Percentiles rank a stretch among this genome's conserved stretches.
phyloP scores from a whole-genome alignment of 2,329 filamentous ascomycete genomes.

The Sporothrix humicola region DNA sequence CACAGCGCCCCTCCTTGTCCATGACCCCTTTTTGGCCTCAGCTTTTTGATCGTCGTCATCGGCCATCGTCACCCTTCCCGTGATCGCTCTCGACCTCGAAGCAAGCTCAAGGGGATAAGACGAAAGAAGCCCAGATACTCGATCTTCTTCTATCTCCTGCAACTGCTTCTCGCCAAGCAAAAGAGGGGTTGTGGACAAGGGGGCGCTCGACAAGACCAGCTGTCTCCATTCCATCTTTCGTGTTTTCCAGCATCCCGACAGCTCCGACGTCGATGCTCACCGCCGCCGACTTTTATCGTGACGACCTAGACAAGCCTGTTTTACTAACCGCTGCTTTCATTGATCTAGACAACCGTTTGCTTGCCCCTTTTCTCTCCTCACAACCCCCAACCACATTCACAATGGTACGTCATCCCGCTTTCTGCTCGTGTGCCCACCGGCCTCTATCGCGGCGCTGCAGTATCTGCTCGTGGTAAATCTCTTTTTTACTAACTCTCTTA shows the following conservation, averaged over 20 bases:
- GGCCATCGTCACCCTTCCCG: background rate
- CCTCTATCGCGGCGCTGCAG: background rate
- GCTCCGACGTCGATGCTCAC: background rate
- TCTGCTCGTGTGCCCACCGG: constrained; percentile 29
- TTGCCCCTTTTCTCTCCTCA: background rate
- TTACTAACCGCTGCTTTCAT: background rate
- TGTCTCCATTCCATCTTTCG: background rate
- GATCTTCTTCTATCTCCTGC: background rate
- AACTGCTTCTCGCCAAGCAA: background rate
- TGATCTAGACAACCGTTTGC: constrained; percentile 11
- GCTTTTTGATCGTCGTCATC: constrained; percentile 14
- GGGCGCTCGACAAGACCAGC: background rate
- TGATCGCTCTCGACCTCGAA: background rate
- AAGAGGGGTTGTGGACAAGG: background rate
- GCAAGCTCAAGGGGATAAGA: background rate
- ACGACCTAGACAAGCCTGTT: background rate
- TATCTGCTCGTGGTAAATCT: background rate
- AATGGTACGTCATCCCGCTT: constrained; percentile 32
- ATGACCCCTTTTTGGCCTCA: constrained; percentile 10
- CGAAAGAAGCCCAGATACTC: too few species aligned
- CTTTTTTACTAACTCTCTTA: background rate
- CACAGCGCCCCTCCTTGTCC: background rate
- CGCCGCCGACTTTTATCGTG: background rate
- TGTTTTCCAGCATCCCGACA: background rate
- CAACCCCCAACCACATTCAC: constrained; percentile 25